Evolutionary conservation across 1,139 yeast genomes (phyloP).

Genomic region (Taphrina communis): DNA sequence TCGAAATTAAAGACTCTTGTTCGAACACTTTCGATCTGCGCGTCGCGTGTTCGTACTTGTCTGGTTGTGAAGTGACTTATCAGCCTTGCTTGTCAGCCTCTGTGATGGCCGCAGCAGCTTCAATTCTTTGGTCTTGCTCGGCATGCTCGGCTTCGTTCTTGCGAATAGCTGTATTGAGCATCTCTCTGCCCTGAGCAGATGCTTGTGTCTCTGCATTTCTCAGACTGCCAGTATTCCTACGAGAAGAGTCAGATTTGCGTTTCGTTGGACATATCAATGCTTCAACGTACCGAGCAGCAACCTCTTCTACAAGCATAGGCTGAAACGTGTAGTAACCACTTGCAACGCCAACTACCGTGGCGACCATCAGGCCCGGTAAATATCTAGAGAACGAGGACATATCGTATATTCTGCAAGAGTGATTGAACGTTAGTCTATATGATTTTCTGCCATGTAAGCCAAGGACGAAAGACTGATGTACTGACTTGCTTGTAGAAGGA

Average conservation of each 20-base stretch:
- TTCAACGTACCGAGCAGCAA: constrained; percentile 28
- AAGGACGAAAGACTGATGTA: no score
- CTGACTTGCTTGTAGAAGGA: background rate
- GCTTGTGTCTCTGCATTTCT: constrained; percentile 15
- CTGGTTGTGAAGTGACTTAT: background rate
- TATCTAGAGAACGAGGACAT: constrained; percentile 31
- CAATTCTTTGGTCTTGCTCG: constrained; percentile 18
- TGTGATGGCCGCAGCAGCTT: constrained; percentile 15
- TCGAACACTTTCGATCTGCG: background rate
- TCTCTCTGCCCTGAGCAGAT: constrained; percentile 9
- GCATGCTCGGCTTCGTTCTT: constrained; percentile 22
- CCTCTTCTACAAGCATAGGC: constrained; percentile 36
- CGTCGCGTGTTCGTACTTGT: background rate
- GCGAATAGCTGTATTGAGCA: constrained; percentile 24
- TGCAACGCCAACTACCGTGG: constrained; percentile 35
- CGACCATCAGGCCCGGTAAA: constrained; percentile 33
- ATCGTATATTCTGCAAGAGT: background rate
- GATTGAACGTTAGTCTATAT: no score
- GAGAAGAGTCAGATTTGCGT: background rate
- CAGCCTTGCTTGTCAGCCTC: constrained; percentile 12
- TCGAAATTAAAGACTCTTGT: no score
- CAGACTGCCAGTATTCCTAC: constrained; percentile 18
- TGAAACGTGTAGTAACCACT: constrained; percentile 34
- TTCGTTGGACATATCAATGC: background rate
- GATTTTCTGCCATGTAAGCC: no score